A percentile compares a stretch with the other conserved stretches of the same genome.
Evolutionary conservation across 257 asterid species (phyloP).

Genomic region (Ballota nigra): DNA sequence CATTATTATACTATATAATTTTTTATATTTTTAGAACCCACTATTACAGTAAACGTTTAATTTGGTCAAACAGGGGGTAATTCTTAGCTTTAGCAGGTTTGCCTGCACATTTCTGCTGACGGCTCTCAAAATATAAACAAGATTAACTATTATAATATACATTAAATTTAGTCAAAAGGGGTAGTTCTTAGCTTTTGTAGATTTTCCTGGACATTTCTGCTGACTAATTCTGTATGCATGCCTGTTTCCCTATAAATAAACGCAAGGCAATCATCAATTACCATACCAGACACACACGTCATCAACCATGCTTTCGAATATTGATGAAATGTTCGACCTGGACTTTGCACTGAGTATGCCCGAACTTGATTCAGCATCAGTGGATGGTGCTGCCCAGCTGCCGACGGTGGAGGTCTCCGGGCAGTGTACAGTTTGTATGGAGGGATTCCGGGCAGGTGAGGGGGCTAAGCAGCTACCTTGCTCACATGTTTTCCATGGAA

Average conservation of each 20-base stretch:
- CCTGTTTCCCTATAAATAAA: neutral
- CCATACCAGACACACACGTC: too few species aligned
- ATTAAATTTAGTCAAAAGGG: too few species aligned
- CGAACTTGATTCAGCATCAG: too few species aligned
- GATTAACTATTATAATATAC: too few species aligned
- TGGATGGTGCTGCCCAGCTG: neutral
- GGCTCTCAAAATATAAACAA: too few species aligned
- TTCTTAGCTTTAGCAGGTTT: too few species aligned
- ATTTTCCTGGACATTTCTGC: too few species aligned
- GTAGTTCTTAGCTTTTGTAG: too few species aligned
- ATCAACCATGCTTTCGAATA: neutral
- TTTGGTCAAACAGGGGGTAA: neutral
- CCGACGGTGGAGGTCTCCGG: conserved; percentile 9
- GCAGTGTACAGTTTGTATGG: conserved; percentile 19
- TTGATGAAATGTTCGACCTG: neutral
- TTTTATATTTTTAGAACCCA: too few species aligned
- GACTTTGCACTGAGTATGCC: neutral
- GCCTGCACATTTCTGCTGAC: too few species aligned
- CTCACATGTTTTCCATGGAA: conserved; percentile 28
- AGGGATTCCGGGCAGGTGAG: neutral
- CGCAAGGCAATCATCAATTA: too few species aligned
- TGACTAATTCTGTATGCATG: neutral
- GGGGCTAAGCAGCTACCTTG: conserved; percentile 21
- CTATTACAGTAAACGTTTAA: neutral
- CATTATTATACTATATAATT: too few species aligned